Conservation (phyloP, 2,329 filamentous ascomycete genomes). For the Cercospora sojina region DNA sequence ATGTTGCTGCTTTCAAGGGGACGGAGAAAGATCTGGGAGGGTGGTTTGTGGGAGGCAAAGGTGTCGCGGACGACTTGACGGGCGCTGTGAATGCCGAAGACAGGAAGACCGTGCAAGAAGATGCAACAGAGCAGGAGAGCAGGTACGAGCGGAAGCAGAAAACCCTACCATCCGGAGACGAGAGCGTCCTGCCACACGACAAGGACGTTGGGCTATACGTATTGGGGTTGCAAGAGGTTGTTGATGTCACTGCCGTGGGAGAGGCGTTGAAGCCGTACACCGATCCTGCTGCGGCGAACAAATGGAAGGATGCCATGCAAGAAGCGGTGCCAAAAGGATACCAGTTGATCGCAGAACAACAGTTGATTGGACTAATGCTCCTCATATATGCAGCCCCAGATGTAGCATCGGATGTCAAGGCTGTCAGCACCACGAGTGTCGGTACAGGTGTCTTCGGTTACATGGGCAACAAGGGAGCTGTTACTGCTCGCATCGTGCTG, state of each 20-base stretch:
- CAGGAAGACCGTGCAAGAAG: conserved; percentile 38
- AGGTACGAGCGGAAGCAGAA: conserved; percentile 44
- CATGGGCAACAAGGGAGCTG: conserved; percentile 93
- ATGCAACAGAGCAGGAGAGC: conserved; percentile 50
- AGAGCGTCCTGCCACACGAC: conserved; percentile 52
- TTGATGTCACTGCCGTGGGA: conserved; percentile 76
- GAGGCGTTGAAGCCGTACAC: conserved; percentile 76
- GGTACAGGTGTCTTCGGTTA: conserved; percentile 90
- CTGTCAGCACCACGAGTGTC: conserved; percentile 77
- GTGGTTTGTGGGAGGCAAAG: conserved; percentile 83
- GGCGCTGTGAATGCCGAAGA: conserved; percentile 45
- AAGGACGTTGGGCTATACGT: conserved; percentile 85
- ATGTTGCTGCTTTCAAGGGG: conserved; percentile 79
- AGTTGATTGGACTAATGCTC: conserved; percentile 80
- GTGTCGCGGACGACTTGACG: conserved; percentile 63
- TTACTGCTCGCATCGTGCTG: conserved; percentile 75
- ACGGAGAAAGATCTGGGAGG: conserved; percentile 82
- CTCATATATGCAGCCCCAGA: conserved; percentile 81
- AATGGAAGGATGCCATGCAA: conserved; percentile 77
- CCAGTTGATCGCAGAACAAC: conserved; percentile 72
- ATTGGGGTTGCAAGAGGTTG: conserved; percentile 86
- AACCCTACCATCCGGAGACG: conserved; percentile 49
- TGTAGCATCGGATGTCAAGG: conserved; percentile 71
- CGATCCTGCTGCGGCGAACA: conserved; percentile 68
- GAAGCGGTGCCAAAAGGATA: conserved; percentile 76